Evolutionary conservation across 192 early-diverging fungal species (phyloP).

Genomic region (Backusella parvicylindrica): DNA sequence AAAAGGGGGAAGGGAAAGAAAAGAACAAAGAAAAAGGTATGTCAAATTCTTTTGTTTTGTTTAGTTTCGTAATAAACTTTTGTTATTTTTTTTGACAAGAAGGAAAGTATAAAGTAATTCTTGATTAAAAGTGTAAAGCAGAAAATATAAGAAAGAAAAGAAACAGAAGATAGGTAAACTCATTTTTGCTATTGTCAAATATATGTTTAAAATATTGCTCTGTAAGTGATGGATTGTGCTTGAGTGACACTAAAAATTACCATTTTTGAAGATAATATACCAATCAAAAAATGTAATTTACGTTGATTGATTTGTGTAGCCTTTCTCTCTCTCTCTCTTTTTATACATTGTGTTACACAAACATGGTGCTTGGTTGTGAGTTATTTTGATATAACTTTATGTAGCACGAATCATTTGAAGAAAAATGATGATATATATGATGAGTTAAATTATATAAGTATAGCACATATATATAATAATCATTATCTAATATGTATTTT

Average conservation of each 20-base stretch:
- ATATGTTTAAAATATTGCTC: background rate
- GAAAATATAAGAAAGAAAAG: background rate
- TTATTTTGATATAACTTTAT: background rate
- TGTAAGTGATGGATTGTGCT: background rate
- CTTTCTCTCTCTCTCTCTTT: too few species aligned
- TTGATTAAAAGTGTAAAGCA: background rate
- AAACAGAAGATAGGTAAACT: background rate
- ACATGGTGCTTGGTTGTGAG: background rate
- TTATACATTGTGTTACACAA: background rate
- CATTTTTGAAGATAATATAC: background rate
- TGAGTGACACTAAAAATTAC: conserved; percentile 4
- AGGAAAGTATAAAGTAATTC: background rate
- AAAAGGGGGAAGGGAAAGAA: background rate
- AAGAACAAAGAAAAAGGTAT: background rate
- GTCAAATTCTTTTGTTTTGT: background rate
- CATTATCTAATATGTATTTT: background rate
- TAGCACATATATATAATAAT: background rate
- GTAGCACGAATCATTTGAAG: background rate
- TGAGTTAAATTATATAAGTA: background rate
- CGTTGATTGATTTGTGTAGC: background rate
- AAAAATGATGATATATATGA: background rate
- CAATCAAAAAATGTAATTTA: background rate
- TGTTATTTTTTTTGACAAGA: background rate
- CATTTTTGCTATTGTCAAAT: background rate
- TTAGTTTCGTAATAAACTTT: too few species aligned